Evolutionary conservation across 2,329 filamentous ascomycete genomes (phyloP), one percentile per base, ranked within the genome.

Genomic region (Neonectria sp.): DNA sequence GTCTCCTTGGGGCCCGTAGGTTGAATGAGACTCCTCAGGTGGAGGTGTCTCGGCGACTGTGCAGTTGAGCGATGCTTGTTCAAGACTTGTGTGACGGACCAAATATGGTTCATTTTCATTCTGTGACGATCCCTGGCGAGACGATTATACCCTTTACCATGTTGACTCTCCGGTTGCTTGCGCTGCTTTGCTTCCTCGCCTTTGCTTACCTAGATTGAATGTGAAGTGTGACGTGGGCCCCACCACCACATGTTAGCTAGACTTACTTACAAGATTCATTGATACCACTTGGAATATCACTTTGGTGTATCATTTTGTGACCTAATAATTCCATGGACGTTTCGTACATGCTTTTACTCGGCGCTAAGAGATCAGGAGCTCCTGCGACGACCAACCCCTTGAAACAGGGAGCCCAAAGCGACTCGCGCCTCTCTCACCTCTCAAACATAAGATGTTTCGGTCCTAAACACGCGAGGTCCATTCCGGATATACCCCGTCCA

Each of bases 1-100:
- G 2, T 69, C 71, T 25, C 69, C 69, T 17, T 73, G 71, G 69
- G 56, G 62, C n/a, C 57, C 67, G 27, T 65, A 68, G 55, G 49
- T 62, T 49, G 51, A 29, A 17, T 5, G 9, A 43, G 29, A n/a
- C n/a, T 17, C 55, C 37, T 17, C 15, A 13, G 27, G 12, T 15
- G 27, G 51, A 49, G 29, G 31, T 17, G 25, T 27, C 25, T 55
- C 24, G 31, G n/a, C 12, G 43, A 51, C 12, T 15, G 52, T 29
- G 33, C 40, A 15, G 24, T 35, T 40, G 48, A 40, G 48, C 17
- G 17, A n/a, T 24, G 43, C 24, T 45, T 45, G 25, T 27, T 35
- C 43, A 25, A 31, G 24, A 29, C 31, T 46, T 55, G 43, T 7
- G 27, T 55, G 61, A 60, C 43, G 37, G 27, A 29, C 21, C 49